A percentile compares a stretch with the other conserved stretches of the same genome.
Conservation (phyloP, 805 yeast species). For the Scheffersomyces amazonensis region DNA sequence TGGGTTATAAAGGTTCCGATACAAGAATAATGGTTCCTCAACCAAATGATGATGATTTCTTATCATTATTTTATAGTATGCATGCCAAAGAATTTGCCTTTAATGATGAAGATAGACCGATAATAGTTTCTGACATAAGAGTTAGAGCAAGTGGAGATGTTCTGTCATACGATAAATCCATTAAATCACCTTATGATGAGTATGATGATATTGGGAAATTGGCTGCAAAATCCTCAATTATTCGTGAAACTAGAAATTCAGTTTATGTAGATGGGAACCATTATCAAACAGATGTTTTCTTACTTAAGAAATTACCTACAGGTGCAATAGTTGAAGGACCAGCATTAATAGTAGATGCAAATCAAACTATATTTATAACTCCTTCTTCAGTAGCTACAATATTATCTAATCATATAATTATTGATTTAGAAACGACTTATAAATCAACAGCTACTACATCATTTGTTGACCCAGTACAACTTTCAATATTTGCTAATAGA, state of each 20-base stretch:
- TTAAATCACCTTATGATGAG: slow-evolving; percentile 50
- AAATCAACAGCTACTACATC: slow-evolving; percentile 19
- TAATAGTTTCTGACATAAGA: slow-evolving; percentile 38
- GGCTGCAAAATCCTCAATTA: slow-evolving; percentile 7
- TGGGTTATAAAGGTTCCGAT: slow-evolving; percentile 88
- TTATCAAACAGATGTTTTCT: slow-evolving; percentile 20
- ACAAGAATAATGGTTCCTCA: slow-evolving; percentile 67
- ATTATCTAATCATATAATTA: slow-evolving; percentile 25
- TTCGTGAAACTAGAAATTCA: slow-evolving; percentile 9
- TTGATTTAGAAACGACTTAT: slow-evolving; percentile 22
- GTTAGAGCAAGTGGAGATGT: slow-evolving; percentile 60
- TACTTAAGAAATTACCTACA: slow-evolving; percentile 16
- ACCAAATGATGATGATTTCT: slow-evolving; percentile 19
- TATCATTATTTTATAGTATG: slow-evolving; percentile 19
- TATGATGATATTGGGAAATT: slow-evolving; percentile 27
- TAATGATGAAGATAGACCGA: slow-evolving; percentile 34
- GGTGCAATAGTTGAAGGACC: slow-evolving; percentile 26
- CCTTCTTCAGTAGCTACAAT: slow-evolving; percentile 29
- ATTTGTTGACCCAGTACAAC: slow-evolving; percentile 34
- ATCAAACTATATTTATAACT: slow-evolving; percentile 29
- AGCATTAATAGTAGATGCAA: slow-evolving; percentile 31
- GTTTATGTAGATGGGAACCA: slow-evolving; percentile 29
- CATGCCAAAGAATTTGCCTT: slow-evolving; percentile 36
- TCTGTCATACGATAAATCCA: slow-evolving; percentile 61
- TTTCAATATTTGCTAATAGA: slow-evolving; percentile 39